Evolutionary conservation across 306 rosid species (phyloP), one percentile per base, ranked within the genome.

Genomic region (Vigna hirtella): DNA sequence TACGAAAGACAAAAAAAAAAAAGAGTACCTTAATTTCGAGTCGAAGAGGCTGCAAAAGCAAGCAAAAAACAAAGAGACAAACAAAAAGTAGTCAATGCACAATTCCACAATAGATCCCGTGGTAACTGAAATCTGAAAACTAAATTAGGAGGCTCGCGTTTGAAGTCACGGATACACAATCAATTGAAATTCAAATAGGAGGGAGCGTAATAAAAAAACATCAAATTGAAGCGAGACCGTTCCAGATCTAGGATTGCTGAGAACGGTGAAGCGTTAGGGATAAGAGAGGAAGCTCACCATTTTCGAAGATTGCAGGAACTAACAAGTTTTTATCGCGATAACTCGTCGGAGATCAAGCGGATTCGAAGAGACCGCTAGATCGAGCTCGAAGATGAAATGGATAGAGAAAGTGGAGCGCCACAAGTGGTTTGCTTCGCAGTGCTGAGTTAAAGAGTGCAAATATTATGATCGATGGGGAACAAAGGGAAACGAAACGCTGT

Each of bases 21-120:
- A 61, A 45, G 12, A 32, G 70, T 87, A 96, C 99, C 99, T 96
- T 96, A 83, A 96, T 96, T 90, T 96, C 99, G 77, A 96, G 98
- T 89, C 99, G 86, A 88, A 96, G 97, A 96, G 99, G 99, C 99
- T 96, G 93, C 77, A 56, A 83, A 84, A 47, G 79, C 87, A 73
- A 73, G 61, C 66, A 63, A 70, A 49, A 66, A 51, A 77, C 24
- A 86, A 82, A 79, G 34, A 42, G 79, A 76, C 70, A 64, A 68
- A 81, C 38, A 69, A 71, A 63, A 77, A 75, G 12, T 16, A 48
- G 82, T 90, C 88, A 90, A 87, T 81, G 71, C 72, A 78, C 64
- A 45, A 69, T 63, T 84, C 78, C 34, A 79, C 56, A 70, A 14
- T 68, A 89, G 93, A 90, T 90, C 95, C 79, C 81, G 71, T 30